Conservation (phyloP, 371 early-diverging fungal species). For the Nematocida sp. region DNA sequence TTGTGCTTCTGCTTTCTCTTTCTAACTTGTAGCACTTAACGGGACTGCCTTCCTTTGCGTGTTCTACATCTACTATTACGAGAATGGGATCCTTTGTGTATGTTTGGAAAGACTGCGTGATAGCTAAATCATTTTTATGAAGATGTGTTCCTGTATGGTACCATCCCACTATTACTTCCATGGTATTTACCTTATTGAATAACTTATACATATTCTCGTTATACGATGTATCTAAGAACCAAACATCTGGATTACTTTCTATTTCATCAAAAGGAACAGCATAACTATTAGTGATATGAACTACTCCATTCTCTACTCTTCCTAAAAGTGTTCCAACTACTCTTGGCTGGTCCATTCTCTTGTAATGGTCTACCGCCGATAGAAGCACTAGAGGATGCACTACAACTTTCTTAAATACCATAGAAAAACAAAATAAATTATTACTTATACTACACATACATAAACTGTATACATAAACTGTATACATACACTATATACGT, state of each 20-base stretch:
- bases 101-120: conserved; percentile 88
- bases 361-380: conserved; percentile 96
- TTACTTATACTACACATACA: not conserved
- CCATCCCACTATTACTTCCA: conserved; percentile 96
- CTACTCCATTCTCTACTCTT: conserved; percentile 71
- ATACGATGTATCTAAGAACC: conserved; percentile 98
- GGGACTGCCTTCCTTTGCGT: conserved; percentile 54
- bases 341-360: conserved; percentile 84
- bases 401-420: conserved; percentile 69
- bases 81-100: conserved; percentile 79
- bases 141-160: conserved; percentile 97
- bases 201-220: conserved; percentile 95
- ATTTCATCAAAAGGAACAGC: conserved; percentile 83
- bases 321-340: conserved; percentile 98
- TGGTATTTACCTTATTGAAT: conserved; percentile 96
- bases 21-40: conserved; percentile 72
- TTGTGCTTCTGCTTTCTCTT: conserved; percentile 62
- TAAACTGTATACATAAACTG: not conserved
- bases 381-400: conserved; percentile 95
- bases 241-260: conserved; percentile 89
- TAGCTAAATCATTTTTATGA: conserved; percentile 88
- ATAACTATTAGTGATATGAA: conserved; percentile 91
- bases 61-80: conserved; percentile 64
- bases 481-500: not conserved
- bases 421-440: conserved; percentile 47